Base-by-base conservation (phyloP, 2,329 filamentous ascomycete species). In the Aureobasidium leucospermi region DNA sequence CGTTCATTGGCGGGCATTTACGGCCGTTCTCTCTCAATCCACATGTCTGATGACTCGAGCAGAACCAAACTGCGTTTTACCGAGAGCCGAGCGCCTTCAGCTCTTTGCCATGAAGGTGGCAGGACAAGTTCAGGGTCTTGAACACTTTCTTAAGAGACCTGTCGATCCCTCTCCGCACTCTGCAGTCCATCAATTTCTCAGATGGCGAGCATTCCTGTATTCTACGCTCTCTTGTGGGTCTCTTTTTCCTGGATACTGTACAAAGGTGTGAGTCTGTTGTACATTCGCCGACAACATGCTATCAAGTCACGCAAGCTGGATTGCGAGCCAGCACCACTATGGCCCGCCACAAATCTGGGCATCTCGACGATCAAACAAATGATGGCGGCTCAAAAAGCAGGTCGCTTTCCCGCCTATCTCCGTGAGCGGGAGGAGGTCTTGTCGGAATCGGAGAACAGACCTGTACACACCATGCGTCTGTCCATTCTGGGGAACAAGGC, bases 371-470 rank as follows among this genome's bases (percentile, higher is more conserved):
- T 70, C 48, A 66, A 66, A 58, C 47, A 65, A 31, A 62, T 69
- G 49, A 58, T 65, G 61, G 65, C 63, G 38, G 61, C 61, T 23
- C 68, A 71, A 62, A 64, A 64, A 31, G 62, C 62, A 28, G 60
- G 66, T 28, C 57, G 63, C 16, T 69, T 71, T 42, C 67, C 67
- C 4, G 67, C 71, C 55, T 59, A 67, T 51, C 41, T 71, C 41
- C 57, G 65, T 36, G 62, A 67, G n/a, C 63, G 69, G 9, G 58
- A 67, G 29, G 60, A 61, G 2, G 39, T 57, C n/a, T 66, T 69
- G 64, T 67, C 55, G 45, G 56, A 63, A 41, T 11, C 61, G 4
- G 43, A 64, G 7, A 69, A 69, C 15, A 62, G 67, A 29, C 59
- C 61, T 13, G 67, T 67, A 55, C 51, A 65, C 10, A 71, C 69